phyloP scores from a whole-genome alignment of 768 basidiomycete genomes.

The Tylopilus rubrobrunneus region DNA sequence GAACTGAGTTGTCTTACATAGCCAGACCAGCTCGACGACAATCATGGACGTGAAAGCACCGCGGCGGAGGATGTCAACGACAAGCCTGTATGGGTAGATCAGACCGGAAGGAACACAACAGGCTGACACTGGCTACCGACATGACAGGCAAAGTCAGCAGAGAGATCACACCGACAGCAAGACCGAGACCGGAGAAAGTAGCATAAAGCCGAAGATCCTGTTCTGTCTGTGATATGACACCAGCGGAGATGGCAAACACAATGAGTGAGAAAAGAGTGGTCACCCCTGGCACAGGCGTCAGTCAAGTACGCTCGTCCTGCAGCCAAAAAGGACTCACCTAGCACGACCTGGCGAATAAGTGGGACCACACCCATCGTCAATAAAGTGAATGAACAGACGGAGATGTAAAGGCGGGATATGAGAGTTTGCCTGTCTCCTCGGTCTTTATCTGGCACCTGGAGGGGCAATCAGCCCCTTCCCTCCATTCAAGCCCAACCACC shows the following conservation, averaged over 20 bases:
- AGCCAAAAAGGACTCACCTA: conserved; percentile 17
- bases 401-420: not conserved
- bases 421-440: not conserved
- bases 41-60: conserved; percentile 40
- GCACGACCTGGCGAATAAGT: conserved; percentile 14
- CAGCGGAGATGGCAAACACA: conserved; percentile 28
- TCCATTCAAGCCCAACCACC: not conserved
- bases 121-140: conserved; percentile 8
- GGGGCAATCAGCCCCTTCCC: not conserved
- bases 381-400: not conserved
- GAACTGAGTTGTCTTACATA: conserved; percentile 26
- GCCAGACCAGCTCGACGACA: conserved; percentile 34
- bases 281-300: conserved; percentile 10
- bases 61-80: conserved; percentile 32
- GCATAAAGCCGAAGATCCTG: conserved; percentile 6
- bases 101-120: not conserved
- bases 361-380: conserved; percentile 14
- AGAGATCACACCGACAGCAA: conserved; percentile 29
- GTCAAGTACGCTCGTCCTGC: not conserved
- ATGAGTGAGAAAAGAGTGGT: conserved; percentile 28
- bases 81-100: conserved; percentile 23
- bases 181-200: conserved; percentile 25
- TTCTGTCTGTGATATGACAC: conserved; percentile 22
- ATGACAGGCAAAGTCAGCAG: conserved; percentile 29
- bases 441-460: conserved; percentile 6